Base-by-base conservation (phyloP, 2,329 filamentous ascomycete genomes). In the Leptographium galeiforme region DNA sequence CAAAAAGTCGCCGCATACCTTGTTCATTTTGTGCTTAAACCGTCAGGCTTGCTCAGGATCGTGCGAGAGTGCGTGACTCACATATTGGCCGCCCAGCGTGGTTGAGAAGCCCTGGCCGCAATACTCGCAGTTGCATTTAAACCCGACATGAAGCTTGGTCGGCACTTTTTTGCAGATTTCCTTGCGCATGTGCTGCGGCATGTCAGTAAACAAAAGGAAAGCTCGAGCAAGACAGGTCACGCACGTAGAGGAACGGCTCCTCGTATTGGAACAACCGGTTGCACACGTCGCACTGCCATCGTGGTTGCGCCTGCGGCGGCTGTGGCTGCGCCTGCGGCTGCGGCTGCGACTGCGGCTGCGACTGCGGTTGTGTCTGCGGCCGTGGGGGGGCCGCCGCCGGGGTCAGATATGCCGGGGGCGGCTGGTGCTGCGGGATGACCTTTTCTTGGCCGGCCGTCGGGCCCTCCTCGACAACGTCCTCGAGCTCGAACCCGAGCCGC, bases 401-500 rank as follows among this genome's bases (percentile, higher is more conserved):
- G 34, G 34, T 8, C 34, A 13, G 34, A 8, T 36, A 13, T 8
- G 34, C 34, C 34, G 34, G 8, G 2, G 3, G 14, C 14, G 48
- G 8, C 38, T 32, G 36, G 16, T 41, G 53, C 33, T 54, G 51
- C 2, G 61, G 61, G 3, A 72, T 67, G 18, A 72, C 67, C 32
- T 63, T 65, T 55, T 73, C 71, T 36, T 63, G 60, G 33, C 64
- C 48, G 56, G 64, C 66, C 54, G 71, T 67, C 33, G 60, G 56
- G 19, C 63, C 41, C 18, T 74, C 71, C 36, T 73, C 70, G 13
- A 78, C 65, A 4, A 76, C 66, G 52, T 81, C 78, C 36, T 67
- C 64, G 0, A 68, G 65, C 50, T 78, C 72, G 53, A 81, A 81
- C 2, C 78, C 78, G 0, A 81, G 69, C 2, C 78, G 74, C 58